phyloP scores from a whole-genome alignment of 1,139 yeast species.

The Chernovozyma sophiae-reginae region DNA sequence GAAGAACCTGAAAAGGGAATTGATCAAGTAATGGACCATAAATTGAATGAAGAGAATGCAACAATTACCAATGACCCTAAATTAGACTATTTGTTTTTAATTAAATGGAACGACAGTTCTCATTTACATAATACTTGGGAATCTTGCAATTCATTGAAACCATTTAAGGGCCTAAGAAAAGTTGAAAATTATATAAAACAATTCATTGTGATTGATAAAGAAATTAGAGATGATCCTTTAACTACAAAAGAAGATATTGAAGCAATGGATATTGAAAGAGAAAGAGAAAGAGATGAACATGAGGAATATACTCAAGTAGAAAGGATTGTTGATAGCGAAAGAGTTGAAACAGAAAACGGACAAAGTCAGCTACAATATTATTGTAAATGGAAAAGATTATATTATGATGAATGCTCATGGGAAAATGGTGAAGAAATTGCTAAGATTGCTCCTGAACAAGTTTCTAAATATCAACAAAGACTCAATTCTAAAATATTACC shows the following conservation, averaged over 20 bases:
- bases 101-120: conserved; percentile 86
- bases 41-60: conserved; percentile 32
- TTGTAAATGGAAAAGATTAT: conserved; percentile 90
- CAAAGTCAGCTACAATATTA: conserved; percentile 70
- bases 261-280: conserved; percentile 87
- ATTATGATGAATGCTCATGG: conserved; percentile 97
- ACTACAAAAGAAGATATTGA: conserved; percentile 90
- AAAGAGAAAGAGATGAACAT: conserved; percentile 77
- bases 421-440: conserved; percentile 90
- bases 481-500: conserved; percentile 84
- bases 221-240: conserved; percentile 69
- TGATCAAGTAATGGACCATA: conserved; percentile 54
- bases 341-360: conserved; percentile 59
- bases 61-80: conserved; percentile 52
- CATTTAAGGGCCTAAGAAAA: conserved; percentile 71
- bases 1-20: conserved; percentile 42
- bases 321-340: conserved; percentile 82
- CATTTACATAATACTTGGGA: conserved; percentile 98
- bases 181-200: conserved; percentile 88
- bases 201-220: conserved; percentile 66
- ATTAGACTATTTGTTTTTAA: conserved; percentile 55
- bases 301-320: conserved; percentile 84
- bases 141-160: conserved; percentile 53
- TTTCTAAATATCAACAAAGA: conserved; percentile 76
- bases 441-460: conserved; percentile 77